Evolutionary conservation across 2,329 filamentous ascomycete genomes (phyloP), one percentile per base, ranked within the genome.

Genomic region (Xylariaceae sp.): DNA sequence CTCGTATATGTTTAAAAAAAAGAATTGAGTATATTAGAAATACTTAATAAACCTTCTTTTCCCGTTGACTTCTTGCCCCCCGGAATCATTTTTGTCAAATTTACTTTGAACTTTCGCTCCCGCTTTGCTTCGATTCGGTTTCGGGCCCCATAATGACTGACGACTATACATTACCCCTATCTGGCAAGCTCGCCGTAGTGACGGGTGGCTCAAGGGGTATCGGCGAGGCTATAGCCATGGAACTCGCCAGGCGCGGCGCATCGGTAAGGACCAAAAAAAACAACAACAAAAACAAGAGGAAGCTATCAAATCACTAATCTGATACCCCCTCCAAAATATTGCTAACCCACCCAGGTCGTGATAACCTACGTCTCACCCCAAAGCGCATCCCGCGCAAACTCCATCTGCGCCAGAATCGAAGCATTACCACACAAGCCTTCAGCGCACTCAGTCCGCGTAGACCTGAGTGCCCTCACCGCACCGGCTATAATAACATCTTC

Each of bases 361-460:
- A 68, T 87, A 27, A 83, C 83, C 1, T 87, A 86, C 64, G 78
- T 86, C 57, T 84, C 84, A 1, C 77, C 84, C 29, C 72, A 82
- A 7, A 84, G 84, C n/a, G 79, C 80, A 0, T 69, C 80, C 3
- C 85, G 80, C 59, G 68, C 84, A 7, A 75, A 80, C 57, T 80
- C 85, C 63, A 69, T 86, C 29, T 74, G 80, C 58, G 74, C 74
- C 49, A 84, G 83, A 60, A 83, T 86, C 61, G 73, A 79, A 59
- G 76, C 79, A 0, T 70, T 87, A 6, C 63, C 64, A 3, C 62
- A 67, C 47, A 54, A 57, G 11, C 64, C 66, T 30, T 55, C 44
- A 6, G 56, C 56, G 8, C 54, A 60, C 34, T 32, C 55, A 11
- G 52, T 61, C 12, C 58, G 56, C 32, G 62, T 61, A 3, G 63